phyloP scores from a whole-genome alignment of 2,329 filamentous ascomycete genomes.

The Neoascochyta sp. region DNA sequence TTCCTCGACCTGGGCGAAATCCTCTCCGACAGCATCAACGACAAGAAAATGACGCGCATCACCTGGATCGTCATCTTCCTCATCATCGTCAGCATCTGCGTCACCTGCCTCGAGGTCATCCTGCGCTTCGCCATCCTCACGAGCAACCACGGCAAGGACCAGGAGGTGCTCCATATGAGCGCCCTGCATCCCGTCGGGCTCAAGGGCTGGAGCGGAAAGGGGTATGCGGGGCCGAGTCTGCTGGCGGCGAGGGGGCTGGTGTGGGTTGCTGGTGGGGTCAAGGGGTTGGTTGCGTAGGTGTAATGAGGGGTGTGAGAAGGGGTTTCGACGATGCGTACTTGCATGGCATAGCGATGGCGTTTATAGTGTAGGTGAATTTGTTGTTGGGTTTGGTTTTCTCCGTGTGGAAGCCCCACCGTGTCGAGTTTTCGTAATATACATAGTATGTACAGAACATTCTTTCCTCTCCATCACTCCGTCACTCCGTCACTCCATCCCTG shows the following conservation, averaged over 20 bases:
- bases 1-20: slow-evolving; percentile 97
- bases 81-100: slow-evolving; percentile 84
- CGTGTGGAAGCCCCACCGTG: too few species aligned
- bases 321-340: too few species aligned
- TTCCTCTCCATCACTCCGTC: too few species aligned
- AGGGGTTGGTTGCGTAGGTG: slow-evolving; percentile 10
- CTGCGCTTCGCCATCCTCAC: slow-evolving; percentile 63
- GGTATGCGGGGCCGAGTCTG: slow-evolving; percentile 27
- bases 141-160: not conserved
- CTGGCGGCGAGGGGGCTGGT: slow-evolving; percentile 22
- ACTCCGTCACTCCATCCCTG: too few species aligned
- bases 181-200: too few species aligned
- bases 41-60: slow-evolving; percentile 91
- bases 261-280: slow-evolving; percentile 21
- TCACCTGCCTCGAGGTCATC: slow-evolving; percentile 85
- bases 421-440: too few species aligned
- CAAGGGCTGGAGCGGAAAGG: slow-evolving; percentile 9
- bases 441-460: too few species aligned
- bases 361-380: too few species aligned
- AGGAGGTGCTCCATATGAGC: too few species aligned
- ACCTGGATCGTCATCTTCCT: slow-evolving; percentile 98
- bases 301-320: not conserved
- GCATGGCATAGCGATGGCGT: too few species aligned
- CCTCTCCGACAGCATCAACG: slow-evolving; percentile 83
- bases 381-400: too few species aligned